Evolutionary conservation across 2,329 filamentous ascomycete species (phyloP), one percentile per base, ranked within the genome.

Genomic region (Gnomoniopsis sp.): DNA sequence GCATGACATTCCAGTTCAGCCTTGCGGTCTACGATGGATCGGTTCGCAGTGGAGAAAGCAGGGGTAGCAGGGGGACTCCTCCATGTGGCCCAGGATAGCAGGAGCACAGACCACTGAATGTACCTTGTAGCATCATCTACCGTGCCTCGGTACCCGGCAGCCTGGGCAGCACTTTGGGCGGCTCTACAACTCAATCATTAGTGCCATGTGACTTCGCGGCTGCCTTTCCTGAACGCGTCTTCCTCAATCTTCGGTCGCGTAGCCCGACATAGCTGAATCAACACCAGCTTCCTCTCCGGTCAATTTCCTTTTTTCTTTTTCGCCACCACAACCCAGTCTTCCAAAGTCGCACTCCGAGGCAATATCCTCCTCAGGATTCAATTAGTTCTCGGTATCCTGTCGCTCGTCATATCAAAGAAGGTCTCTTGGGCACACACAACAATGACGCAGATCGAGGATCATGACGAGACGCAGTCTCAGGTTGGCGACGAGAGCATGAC

Each of bases 401-500:
- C 14, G 11, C 21, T 6, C 26, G 21, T 30, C 23, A 19, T 12
- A 14, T n/a, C 3, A 3, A 47, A 22, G 15, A 23, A 11, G 19
- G 36, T 26, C 19, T 15, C 21, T 21, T 3, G 2, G 6, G 8
- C 26, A 33, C 10, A 23, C 21, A 15, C 46, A 14, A 59, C 57
- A 52, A 81, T 82, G 79, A 75, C 76, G 15, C 73, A 78, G 43
- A 73, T 69, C n/a, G 82, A 85, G 64, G 83, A 88, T 63, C 85
- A 86, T 41, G 90, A 96, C 64, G 87, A 88, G 62, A 82, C 83
- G 58, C 84, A 86, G 66, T 72, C 68, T 65, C 41, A 44, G 41
- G 41, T 21, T 56, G 79, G 69, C 58, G 92, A 95, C 58, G 91
- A 96, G 67, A 83, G 86, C 62, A 83, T 86, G 69, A 86, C 88